phyloP scores from a whole-genome alignment of 108 stramenopile genomes.

The Cylindrotheca closterium region DNA sequence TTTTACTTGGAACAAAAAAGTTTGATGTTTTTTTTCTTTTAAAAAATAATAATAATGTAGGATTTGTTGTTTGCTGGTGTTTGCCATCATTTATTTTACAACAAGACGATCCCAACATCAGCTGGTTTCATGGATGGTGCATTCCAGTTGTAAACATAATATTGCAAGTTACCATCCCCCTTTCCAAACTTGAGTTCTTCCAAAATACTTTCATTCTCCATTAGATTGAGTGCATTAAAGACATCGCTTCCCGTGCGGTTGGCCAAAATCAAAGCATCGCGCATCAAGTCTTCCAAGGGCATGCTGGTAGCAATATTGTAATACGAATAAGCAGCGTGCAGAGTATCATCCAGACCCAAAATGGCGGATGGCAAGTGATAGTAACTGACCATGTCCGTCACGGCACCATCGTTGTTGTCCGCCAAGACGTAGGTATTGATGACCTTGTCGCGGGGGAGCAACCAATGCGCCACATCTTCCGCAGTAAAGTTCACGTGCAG shows the following conservation, averaged over 20 bases:
- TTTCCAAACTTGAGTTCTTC: conserved; percentile 94
- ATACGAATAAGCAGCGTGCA: conserved; percentile 95
- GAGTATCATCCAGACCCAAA: conserved; percentile 73
- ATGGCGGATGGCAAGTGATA: conserved; percentile 95
- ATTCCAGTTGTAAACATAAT: conserved; percentile 99
- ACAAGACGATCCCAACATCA: conserved; percentile 94
- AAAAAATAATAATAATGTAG: too few relatives aligned
- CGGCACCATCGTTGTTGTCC: conserved; percentile 43
- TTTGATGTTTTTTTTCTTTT: too few relatives aligned
- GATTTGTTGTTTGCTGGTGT: too few relatives aligned
- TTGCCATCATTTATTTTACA: too few relatives aligned
- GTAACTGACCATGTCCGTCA: conserved; percentile 90
- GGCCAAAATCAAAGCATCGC: conserved; percentile 92
- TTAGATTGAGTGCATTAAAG: conserved; percentile 97
- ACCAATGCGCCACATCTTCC: conserved; percentile 95
- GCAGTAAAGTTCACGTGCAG: conserved; percentile 74
- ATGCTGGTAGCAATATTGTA: conserved; percentile 97
- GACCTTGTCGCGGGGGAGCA: conserved; percentile 90
- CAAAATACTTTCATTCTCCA: conserved; percentile 94
- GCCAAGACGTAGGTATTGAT: conserved; percentile 92
- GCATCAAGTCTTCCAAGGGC: conserved; percentile 85
- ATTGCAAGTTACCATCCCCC: conserved; percentile 98
- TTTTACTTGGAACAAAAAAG: too few relatives aligned
- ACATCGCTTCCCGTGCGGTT: conserved; percentile 83
- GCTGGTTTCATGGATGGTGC: conserved; percentile 77